Evolutionary conservation across 2,329 filamentous ascomycete species (phyloP).

Genomic region (Penicillium sp.): DNA sequence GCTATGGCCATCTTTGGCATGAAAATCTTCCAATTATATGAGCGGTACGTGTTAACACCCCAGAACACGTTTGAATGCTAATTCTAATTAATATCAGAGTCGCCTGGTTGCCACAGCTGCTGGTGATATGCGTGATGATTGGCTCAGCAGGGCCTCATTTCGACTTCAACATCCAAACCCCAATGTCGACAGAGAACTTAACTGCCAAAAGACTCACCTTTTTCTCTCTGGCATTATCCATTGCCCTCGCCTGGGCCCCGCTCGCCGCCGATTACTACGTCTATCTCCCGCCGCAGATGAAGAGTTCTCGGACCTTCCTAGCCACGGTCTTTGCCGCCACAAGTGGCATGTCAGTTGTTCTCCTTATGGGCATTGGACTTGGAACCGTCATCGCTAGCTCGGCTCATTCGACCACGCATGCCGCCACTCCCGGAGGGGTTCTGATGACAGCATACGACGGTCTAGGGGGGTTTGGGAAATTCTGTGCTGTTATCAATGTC

Average conservation of each 20-base stretch:
- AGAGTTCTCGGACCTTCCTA: slow-evolving; percentile 37
- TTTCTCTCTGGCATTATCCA: slow-evolving; percentile 38
- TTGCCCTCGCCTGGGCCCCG: slow-evolving; percentile 36
- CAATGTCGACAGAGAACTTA: slow-evolving; percentile 26
- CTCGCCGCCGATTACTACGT: slow-evolving; percentile 45
- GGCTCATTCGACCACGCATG: slow-evolving; percentile 19
- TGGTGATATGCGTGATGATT: slow-evolving; percentile 41
- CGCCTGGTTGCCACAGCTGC: slow-evolving; percentile 43
- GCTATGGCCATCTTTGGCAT: slow-evolving; percentile 42
- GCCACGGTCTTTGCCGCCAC: slow-evolving; percentile 40
- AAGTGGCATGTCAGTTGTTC: slow-evolving; percentile 33
- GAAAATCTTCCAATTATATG: slow-evolving; percentile 44
- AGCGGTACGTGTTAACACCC: slow-evolving; percentile 31
- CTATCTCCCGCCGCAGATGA: slow-evolving; percentile 42
- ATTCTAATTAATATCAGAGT: slow-evolving; percentile 20
- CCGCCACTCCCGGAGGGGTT: slow-evolving; percentile 35
- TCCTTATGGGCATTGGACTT: slow-evolving; percentile 44
- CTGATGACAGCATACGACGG: slow-evolving; percentile 39
- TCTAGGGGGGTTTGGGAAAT: slow-evolving; percentile 44
- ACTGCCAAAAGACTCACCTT: slow-evolving; percentile 40
- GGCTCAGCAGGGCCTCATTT: slow-evolving; percentile 42
- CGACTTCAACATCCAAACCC: slow-evolving; percentile 33
- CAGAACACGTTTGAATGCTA: background rate
- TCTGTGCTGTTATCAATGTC: slow-evolving; percentile 45
- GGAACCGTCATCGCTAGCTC: slow-evolving; percentile 40